Evolutionary conservation across 345 rosid species (phyloP), one percentile per base, ranked within the genome.

Genomic region (Jatropha curcas): DNA sequence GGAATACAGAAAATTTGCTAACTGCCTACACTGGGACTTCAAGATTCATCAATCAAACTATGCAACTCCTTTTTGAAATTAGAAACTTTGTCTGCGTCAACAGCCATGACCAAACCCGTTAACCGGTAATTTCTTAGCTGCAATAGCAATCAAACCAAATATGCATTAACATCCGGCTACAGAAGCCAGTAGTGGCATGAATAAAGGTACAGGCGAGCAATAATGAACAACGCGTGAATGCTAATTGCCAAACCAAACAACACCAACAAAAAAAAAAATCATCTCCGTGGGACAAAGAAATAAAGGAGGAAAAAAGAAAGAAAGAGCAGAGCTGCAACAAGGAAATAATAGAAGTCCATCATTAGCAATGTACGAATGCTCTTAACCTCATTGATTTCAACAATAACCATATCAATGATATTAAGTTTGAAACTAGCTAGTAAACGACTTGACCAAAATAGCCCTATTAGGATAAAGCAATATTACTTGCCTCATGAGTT

Each of bases 81-180:
- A 22, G 86, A 73, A 53, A 88, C 68, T 74, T 80, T 81, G 72
- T 84, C 83, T 43, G 94, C 92, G 64, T 86, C 80, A 20, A 94
- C 83, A 25, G 74, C 87, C 95, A 94, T 84, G 71, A 88, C 90
- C n/a, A 94, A 79, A 67, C 98, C 97, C 76, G 71, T 88, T 68
- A 85, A 52, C 73, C 73, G 82, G 84, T 94, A 88, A 68, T 88
- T 80, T 76, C 80, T 86, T 58, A 92, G 86, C 98, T 94, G 88
- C 80, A 60, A 71, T 17, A 76, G 68, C 65, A 39, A 27, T 27
- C n/a, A n/a, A 71, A 56, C 60, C 33, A 7, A 61, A 24, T 27
- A 8, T 48, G 13, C n/a, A 41, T 31, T 20, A 65, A 64, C 14
- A 73, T 62, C 24, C 37, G 25, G 64, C 24, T 53, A 19, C 31